A percentile compares a stretch with the other conserved stretches of the same genome.
Evolutionary conservation across 306 rosid genomes (phyloP).

Genomic region (Glycine latifolia): DNA sequence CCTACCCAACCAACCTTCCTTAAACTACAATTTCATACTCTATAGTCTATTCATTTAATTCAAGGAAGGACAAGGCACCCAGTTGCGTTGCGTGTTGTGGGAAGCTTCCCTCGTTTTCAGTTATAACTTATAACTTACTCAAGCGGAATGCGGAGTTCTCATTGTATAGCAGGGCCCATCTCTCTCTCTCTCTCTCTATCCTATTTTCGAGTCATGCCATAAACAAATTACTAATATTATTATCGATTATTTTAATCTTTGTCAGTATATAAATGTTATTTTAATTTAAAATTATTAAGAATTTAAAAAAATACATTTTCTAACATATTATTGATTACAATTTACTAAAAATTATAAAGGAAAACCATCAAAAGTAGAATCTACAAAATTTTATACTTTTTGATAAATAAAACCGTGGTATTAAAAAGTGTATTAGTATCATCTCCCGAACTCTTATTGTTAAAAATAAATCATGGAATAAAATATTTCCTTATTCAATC

Average conservation of each 20-base stretch:
- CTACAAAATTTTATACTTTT: too few species aligned
- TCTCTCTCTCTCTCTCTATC: not conserved
- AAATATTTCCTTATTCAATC: not conserved
- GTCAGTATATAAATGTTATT: too few species aligned
- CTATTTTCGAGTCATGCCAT: not conserved
- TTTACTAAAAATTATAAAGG: too few species aligned
- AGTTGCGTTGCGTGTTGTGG: not conserved
- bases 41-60: not conserved
- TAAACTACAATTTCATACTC: not conserved
- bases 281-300: too few species aligned
- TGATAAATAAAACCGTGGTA: too few species aligned
- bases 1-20: not conserved
- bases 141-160: not conserved
- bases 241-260: too few species aligned
- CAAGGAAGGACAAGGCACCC: not conserved
- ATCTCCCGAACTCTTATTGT: too few species aligned
- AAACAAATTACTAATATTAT: too few species aligned
- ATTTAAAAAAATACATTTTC: too few species aligned
- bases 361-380: too few species aligned
- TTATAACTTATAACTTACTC: not conserved
- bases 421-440: too few species aligned
- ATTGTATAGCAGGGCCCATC: not conserved
- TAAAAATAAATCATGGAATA: not conserved
- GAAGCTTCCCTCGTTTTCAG: not conserved
- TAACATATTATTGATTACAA: too few species aligned